phyloP scores from a whole-genome alignment of 169 alveolate genomes.

The Prorocentrum cordatum region DNA sequence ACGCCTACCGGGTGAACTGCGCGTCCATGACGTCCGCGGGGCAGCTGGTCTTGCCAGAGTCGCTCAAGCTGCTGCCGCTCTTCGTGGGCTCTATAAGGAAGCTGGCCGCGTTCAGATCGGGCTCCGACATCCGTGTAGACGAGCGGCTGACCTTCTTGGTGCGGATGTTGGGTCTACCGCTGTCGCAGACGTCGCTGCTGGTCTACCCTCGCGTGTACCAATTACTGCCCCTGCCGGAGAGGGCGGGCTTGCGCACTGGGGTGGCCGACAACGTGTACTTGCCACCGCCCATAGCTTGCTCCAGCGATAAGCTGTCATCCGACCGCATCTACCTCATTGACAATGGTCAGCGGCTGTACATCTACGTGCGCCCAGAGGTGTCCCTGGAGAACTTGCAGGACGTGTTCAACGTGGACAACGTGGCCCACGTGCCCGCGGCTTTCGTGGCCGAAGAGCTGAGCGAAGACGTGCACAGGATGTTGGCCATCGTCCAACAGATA shows the following conservation, averaged over 20 bases:
- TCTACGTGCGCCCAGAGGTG: constrained; percentile 10
- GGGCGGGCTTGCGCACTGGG: constrained; percentile 37
- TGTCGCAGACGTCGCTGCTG: constrained; percentile 13
- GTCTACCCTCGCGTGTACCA: constrained; percentile 44
- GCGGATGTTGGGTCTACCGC: constrained; percentile 12
- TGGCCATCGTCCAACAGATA: constrained; percentile 47
- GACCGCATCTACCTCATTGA: constrained; percentile 13
- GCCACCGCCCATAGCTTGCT: constrained; percentile 40
- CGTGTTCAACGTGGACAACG: constrained; percentile 29
- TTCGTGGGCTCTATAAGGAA: constrained; percentile 36
- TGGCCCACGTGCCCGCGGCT: constrained; percentile 18
- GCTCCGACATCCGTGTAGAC: constrained; percentile 44
- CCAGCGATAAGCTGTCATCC: constrained; percentile 27
- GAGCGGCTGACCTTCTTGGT: constrained; percentile 4
- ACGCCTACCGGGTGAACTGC: constrained; percentile 42
- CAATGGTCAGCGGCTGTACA: neutral
- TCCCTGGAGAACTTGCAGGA: neutral
- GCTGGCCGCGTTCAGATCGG: constrained; percentile 36
- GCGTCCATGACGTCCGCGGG: constrained; percentile 58
- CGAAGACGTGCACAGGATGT: constrained; percentile 44
- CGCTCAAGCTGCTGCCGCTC: constrained; percentile 37
- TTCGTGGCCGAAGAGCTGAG: constrained; percentile 40
- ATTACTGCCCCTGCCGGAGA: constrained; percentile 25
- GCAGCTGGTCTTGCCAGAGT: constrained; percentile 47
- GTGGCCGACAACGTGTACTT: constrained; percentile 20